Evolutionary conservation across 176 grass and related monocot genomes (phyloP).

Genomic region (Elymus sibiricus): DNA sequence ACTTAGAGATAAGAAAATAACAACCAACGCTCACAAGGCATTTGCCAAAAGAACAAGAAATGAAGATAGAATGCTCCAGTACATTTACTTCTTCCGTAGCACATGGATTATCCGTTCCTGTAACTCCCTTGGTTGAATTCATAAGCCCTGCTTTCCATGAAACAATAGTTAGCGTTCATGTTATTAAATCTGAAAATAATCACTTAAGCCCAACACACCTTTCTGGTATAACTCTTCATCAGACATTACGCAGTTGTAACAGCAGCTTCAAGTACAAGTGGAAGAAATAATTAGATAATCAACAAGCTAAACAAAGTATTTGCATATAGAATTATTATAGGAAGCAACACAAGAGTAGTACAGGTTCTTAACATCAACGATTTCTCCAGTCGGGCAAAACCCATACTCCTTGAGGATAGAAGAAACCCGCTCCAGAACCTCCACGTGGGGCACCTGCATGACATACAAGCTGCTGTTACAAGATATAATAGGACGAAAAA

Average conservation of each 20-base stretch:
- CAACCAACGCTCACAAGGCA: background rate
- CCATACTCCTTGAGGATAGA: constrained; percentile 8
- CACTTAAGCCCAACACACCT: background rate
- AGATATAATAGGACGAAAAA: background rate
- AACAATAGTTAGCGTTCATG: background rate
- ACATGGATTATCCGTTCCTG: background rate
- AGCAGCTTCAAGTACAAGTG: background rate
- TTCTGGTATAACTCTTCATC: background rate
- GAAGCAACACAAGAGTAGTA: background rate
- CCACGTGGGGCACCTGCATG: background rate
- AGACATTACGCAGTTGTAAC: background rate
- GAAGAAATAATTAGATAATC: constrained; percentile 3
- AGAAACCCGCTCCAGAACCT: background rate
- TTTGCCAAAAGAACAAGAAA: background rate
- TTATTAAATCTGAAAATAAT: background rate
- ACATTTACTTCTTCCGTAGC: background rate
- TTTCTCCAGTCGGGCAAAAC: background rate
- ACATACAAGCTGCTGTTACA: background rate
- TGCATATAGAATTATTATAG: background rate
- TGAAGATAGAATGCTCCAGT: background rate
- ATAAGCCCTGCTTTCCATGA: background rate
- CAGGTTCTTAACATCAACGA: constrained; percentile 11
- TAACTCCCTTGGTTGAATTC: background rate
- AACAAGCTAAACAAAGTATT: background rate
- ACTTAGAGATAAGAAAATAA: background rate